Evolutionary conservation across 768 basidiomycete species (phyloP), one percentile per base, ranked within the genome.

Genomic region (Mycena rosella): DNA sequence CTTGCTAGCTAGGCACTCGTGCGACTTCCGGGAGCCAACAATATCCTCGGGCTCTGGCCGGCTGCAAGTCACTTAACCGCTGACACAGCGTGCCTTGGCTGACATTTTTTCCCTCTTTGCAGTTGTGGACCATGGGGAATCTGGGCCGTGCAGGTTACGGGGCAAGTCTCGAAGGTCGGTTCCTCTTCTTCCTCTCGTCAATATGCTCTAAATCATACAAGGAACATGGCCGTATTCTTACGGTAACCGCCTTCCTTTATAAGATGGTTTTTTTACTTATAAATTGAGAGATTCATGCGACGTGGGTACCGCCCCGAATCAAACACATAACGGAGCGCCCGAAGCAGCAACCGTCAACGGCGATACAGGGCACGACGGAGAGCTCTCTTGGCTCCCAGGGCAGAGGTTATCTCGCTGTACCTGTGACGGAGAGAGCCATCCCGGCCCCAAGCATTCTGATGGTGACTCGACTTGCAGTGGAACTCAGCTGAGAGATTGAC

Each of bases 91-190:
- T 14, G 17, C 14, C 1, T n/a, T 24, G 20, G 22, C 53, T 52
- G 17, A 64, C 55, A 22, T 22, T 6, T 62, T 24, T 24, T 44
- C 27, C 13, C n/a, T 45, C n/a, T 45, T 47, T 36, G 13, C 29
- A 62, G 60, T 79, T 94, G 4, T 93, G 92, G 91, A 83, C 89
- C 0, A 89, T 94, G 90, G 92, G 91, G 26, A 93, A 97, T 74
- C 80, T 98, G 38, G 92, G 96, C 52, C 86, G 96, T 47, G 95
- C 94, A n/a, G 96, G 96, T 24, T 97, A 92, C 76, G 96, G 96
- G 72, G 95, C 94, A 38, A 86, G 87, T 69, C 83, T 95, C 2
- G 96, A 97, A 58, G 38, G 38, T 40, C 11, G 5, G 11, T 40
- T 40, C 38, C 38, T 40, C 17, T 15, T 40, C 14, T 15, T 40